Evolutionary conservation across 345 rosid species (phyloP), one percentile per base, ranked within the genome.

Genomic region (Microcos paniculata): DNA sequence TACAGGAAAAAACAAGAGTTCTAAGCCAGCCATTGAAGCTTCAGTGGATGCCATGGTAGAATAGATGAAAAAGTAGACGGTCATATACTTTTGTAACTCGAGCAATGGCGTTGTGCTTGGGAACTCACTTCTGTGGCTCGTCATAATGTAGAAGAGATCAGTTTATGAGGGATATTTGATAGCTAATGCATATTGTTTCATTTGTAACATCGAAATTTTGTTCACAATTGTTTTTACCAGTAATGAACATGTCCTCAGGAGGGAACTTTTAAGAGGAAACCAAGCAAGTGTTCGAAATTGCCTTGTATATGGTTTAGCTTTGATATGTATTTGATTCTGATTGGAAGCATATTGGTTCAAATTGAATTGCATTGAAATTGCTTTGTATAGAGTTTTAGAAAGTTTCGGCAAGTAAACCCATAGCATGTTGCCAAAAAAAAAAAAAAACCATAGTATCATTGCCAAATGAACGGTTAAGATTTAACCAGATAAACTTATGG

Each of bases 31-130:
- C 8, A 49, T 73, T 66, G 80, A 71, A 52, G 76, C 79, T 78
- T 70, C 79, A 4, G 79, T 49, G 24, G 88, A 86, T 74, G 63
- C 84, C 62, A 90, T 90, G 93, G 78, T 81, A 40, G 91, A 89
- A 73, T 88, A 71, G 74, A 56, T 16, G 24, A 65, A 6, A 40
- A 63, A 0, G 23, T 2, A 12, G 21, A 13, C 4, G 4, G 4
- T 43, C 33, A 14, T 15, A 23, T 23, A 24, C 6, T 59, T 42
- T 65, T 43, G 35, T 19, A 43, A 24, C 10, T 45, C 70, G 24
- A 38, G 70, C 19, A 3, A 42, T 14, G 26, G 16, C 23, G 28
- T 43, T 65, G 52, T 30, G 45, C 1, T 57, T 24, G 62, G 24
- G 15, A 13, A 57, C 33, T 24, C 33, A 1, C 0, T 57, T 15